Conservation (phyloP, 2,329 filamentous ascomycete species). For the Stenocarpella maydis region DNA sequence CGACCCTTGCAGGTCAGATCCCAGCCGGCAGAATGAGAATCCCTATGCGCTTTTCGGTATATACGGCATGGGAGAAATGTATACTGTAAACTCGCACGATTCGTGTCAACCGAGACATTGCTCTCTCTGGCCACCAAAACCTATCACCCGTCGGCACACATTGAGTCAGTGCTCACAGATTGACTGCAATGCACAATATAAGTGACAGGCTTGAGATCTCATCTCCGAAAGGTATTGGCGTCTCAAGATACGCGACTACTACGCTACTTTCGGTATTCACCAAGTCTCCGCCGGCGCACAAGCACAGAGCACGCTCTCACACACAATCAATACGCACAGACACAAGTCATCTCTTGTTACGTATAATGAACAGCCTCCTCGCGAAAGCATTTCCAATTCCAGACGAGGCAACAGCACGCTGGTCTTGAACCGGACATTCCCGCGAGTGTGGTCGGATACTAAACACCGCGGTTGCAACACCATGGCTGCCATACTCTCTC, state of each 20-base stretch:
- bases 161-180: neutral
- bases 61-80: neutral
- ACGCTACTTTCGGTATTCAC: slow-evolving; percentile 8
- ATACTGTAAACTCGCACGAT: neutral
- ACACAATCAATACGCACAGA: no score
- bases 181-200: neutral
- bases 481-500: neutral
- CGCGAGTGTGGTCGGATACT: neutral
- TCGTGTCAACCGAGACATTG: neutral
- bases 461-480: no score
- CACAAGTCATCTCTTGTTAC: neutral
- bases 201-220: slow-evolving; percentile 15
- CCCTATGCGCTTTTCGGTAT: neutral
- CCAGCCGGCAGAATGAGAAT: neutral
- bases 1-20: neutral
- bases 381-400: neutral
- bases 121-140: neutral
- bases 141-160: neutral
- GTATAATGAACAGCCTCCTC: neutral
- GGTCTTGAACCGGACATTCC: neutral
- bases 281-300: neutral
- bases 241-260: slow-evolving; percentile 12
- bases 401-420: neutral
- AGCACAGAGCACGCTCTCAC: no score
- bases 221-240: slow-evolving; percentile 15